Evolutionary conservation across 2,329 filamentous ascomycete genomes (phyloP).

Genomic region (Catunica adiposa): DNA sequence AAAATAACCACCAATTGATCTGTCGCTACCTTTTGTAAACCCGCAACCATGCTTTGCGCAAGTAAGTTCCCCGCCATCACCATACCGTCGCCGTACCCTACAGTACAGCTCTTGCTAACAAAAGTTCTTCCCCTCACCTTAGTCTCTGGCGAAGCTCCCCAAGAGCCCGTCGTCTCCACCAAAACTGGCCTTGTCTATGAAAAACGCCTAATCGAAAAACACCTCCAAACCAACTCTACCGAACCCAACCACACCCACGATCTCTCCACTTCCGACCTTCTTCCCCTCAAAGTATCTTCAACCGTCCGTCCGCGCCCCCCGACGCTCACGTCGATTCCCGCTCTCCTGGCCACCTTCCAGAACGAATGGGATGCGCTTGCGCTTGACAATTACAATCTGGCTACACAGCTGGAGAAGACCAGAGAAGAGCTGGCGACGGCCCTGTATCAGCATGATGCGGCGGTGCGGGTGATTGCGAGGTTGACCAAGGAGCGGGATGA

Average conservation of each 20-base stretch:
- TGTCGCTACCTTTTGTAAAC: not conserved
- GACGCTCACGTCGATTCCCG: constrained; percentile 87
- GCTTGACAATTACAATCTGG: constrained; percentile 77
- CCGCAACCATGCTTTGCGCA: constrained; percentile 31
- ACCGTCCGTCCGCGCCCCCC: constrained; percentile 80
- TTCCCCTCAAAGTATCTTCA: constrained; percentile 70
- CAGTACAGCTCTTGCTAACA: not conserved
- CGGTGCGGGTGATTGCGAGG: constrained; percentile 84
- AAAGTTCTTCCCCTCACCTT: not conserved
- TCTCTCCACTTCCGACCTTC: constrained; percentile 65
- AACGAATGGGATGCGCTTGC: constrained; percentile 96
- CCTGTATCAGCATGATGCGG: constrained; percentile 92
- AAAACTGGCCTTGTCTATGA: constrained; percentile 92
- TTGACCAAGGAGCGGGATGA: constrained; percentile 86
- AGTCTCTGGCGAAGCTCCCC: constrained; percentile 95
- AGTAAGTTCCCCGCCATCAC: constrained; percentile 22
- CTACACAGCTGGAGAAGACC: constrained; percentile 77
- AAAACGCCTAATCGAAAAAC: constrained; percentile 85
- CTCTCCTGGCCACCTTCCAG: constrained; percentile 84
- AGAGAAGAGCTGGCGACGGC: constrained; percentile 86
- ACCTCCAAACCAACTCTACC: constrained; percentile 75
- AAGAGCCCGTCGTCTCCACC: constrained; percentile 84
- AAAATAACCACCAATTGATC: not conserved
- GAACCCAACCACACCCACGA: constrained; percentile 84
- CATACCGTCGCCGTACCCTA: too few relatives aligned